These are phyloP conservation scores for Termitomyces sp. DNA, from an alignment of 768 basidiomycete genomes.

Conservation along the genomic window DNA sequence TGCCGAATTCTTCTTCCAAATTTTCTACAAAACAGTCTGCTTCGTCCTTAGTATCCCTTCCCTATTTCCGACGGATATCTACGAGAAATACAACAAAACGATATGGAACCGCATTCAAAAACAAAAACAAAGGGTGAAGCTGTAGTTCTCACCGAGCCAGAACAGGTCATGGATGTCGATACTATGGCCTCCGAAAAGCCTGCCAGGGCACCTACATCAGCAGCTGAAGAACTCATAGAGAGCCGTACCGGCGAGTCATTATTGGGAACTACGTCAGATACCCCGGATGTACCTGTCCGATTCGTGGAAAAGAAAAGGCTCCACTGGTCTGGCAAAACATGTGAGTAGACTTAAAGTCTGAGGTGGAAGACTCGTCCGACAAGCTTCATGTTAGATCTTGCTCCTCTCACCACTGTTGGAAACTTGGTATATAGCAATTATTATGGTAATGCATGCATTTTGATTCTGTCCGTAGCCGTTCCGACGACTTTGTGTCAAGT, in stretches of 20 bases:
- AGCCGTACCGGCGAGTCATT: slow-evolving; percentile 28
- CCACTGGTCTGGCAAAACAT: slow-evolving; percentile 83
- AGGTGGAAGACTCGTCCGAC: neutral
- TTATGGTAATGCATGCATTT: neutral
- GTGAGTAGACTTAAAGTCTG: slow-evolving; percentile 32
- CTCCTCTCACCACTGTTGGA: slow-evolving; percentile 90
- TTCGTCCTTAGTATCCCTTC: slow-evolving; percentile 46
- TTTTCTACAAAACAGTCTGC: neutral
- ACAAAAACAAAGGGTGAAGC: slow-evolving; percentile 17
- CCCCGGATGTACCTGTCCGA: slow-evolving; percentile 64
- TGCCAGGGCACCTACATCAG: neutral
- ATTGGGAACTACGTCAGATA: slow-evolving; percentile 36
- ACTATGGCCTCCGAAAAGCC: neutral
- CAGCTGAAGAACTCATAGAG: slow-evolving; percentile 18
- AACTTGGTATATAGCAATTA: slow-evolving; percentile 59
- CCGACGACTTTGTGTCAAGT: slow-evolving; percentile 78
- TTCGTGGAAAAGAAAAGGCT: slow-evolving; percentile 83
- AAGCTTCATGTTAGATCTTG: slow-evolving; percentile 23
- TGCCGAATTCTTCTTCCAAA: slow-evolving; percentile 2
- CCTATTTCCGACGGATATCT: slow-evolving; percentile 62
- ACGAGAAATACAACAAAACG: slow-evolving; percentile 40
- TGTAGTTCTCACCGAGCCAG: slow-evolving; percentile 31
- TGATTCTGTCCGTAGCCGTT: slow-evolving; percentile 61
- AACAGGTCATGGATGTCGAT: slow-evolving; percentile 28
- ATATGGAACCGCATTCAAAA: slow-evolving; percentile 19